Evolutionary conservation across 2,329 filamentous ascomycete species (phyloP).

Genomic region (Furcasterigmium furcatum): DNA sequence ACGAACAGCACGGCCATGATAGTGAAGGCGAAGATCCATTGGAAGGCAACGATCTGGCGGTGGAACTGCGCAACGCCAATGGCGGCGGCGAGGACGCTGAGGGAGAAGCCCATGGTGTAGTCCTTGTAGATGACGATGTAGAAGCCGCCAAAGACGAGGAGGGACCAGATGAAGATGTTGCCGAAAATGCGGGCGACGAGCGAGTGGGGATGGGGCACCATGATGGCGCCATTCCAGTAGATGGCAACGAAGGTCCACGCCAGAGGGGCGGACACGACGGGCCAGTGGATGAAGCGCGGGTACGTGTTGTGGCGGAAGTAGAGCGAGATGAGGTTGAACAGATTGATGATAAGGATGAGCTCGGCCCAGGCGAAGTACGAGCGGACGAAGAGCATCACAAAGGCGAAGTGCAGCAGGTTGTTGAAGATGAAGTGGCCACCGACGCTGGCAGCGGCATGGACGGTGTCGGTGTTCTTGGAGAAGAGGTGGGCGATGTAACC

Average conservation of each 20-base stretch:
- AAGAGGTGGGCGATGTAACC: slow-evolving; percentile 77
- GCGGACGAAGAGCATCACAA: slow-evolving; percentile 79
- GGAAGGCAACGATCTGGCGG: slow-evolving; percentile 69
- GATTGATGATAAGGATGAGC: slow-evolving; percentile 74
- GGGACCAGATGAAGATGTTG: slow-evolving; percentile 85
- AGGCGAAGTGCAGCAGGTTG: slow-evolving; percentile 79
- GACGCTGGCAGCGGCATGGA: slow-evolving; percentile 70
- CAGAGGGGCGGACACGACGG: slow-evolving; percentile 73
- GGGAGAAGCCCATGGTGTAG: slow-evolving; percentile 74
- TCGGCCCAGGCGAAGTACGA: slow-evolving; percentile 73
- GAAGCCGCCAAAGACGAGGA: slow-evolving; percentile 72
- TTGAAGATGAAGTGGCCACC: slow-evolving; percentile 82
- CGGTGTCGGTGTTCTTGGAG: slow-evolving; percentile 57
- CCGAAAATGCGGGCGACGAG: slow-evolving; percentile 75
- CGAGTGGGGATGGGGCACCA: slow-evolving; percentile 64
- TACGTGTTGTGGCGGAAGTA: slow-evolving; percentile 78
- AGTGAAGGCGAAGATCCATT: slow-evolving; percentile 90
- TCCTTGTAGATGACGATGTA: slow-evolving; percentile 74
- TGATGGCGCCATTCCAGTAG: slow-evolving; percentile 86
- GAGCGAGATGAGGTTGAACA: slow-evolving; percentile 72
- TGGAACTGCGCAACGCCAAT: slow-evolving; percentile 77
- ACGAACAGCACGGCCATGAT: slow-evolving; percentile 77
- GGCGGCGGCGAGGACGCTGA: slow-evolving; percentile 70
- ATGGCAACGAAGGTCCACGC: slow-evolving; percentile 84
- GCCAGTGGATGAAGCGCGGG: slow-evolving; percentile 71